These are phyloP conservation scores for Coemansia erecta DNA, from an alignment of 192 early-diverging fungal genomes.

Conservation along the genomic window DNA sequence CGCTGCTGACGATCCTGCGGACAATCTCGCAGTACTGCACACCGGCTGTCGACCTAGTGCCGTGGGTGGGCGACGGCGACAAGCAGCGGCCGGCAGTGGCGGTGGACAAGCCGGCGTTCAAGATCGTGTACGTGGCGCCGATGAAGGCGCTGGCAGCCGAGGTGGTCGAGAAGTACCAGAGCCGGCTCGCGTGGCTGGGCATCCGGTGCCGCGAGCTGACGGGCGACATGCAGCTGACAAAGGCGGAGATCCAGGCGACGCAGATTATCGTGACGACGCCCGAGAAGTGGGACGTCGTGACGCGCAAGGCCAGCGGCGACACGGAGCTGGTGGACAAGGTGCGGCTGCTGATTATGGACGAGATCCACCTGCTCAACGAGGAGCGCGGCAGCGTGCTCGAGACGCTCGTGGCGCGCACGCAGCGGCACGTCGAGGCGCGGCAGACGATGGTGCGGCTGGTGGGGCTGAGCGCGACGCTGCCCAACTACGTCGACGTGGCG, in stretches of 20 bases:
- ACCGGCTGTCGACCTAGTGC: conserved; percentile 53
- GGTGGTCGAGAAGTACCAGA: conserved; percentile 88
- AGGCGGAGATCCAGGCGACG: conserved; percentile 85
- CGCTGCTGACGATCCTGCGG: conserved; percentile 88
- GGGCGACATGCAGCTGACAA: conserved; percentile 98
- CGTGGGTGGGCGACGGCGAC: conserved; percentile 15
- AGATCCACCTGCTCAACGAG: conserved; percentile 96
- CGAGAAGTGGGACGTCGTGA: conserved; percentile 99
- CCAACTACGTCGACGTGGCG: conserved; percentile 97
- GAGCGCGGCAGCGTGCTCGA: conserved; percentile 96
- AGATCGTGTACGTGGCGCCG: conserved; percentile 97
- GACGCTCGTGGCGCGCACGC: conserved; percentile 91
- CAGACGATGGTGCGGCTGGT: conserved; percentile 96
- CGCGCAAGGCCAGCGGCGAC: conserved; percentile 93
- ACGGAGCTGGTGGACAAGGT: conserved; percentile 89
- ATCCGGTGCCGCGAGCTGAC: conserved; percentile 90
- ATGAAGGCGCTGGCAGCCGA: conserved; percentile 99
- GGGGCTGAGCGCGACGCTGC: conserved; percentile 95
- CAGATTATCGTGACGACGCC: conserved; percentile 99
- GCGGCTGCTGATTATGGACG: conserved; percentile 91
- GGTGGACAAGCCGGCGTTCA: conserved; percentile 87
- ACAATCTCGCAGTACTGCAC: conserved; percentile 72
- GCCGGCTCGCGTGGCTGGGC: conserved; percentile 78
- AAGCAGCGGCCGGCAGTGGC: conserved; percentile 60
- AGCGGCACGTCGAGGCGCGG: conserved; percentile 85